A percentile compares a stretch with the other conserved stretches of the same genome.
Conservation (phyloP, 2,329 filamentous ascomycete species). For the Trichoderma polysporum region DNA sequence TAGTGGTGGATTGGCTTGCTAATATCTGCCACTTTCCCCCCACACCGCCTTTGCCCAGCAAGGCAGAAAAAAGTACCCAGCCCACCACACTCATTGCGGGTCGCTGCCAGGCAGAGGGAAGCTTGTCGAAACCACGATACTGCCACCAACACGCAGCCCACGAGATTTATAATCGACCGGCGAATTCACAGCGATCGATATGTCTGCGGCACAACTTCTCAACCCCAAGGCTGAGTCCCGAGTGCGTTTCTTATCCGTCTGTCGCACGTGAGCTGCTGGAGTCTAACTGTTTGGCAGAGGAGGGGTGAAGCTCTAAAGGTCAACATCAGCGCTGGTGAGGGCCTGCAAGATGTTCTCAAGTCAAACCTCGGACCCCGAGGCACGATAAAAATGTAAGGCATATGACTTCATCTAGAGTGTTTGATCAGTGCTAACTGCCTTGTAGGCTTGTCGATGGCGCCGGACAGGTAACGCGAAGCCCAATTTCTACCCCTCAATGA, state of each 20-base stretch:
- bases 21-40: constrained; percentile 11
- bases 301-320: constrained; percentile 94
- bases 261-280: neutral
- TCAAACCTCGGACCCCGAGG: constrained; percentile 93
- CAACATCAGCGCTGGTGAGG: constrained; percentile 96
- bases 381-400: constrained; percentile 85
- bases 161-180: constrained; percentile 10
- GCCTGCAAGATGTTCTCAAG: constrained; percentile 88
- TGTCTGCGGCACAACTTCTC: constrained; percentile 97
- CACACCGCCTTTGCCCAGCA: constrained; percentile 34
- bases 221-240: constrained; percentile 99
- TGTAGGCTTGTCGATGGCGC: constrained; percentile 66
- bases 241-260: constrained; percentile 53
- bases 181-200: constrained; percentile 40
- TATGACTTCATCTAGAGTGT: neutral
- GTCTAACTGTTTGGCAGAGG: constrained; percentile 56
- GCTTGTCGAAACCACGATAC: constrained; percentile 25
- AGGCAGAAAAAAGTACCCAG: constrained; percentile 25
- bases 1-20: neutral
- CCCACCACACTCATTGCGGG: constrained; percentile 23
- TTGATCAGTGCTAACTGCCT: neutral
- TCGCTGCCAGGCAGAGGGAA: constrained; percentile 22
- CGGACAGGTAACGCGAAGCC: constrained; percentile 55
- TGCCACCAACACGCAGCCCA: constrained; percentile 26
- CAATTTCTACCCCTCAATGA: constrained; percentile 30